Base-by-base conservation (phyloP, 2,329 filamentous ascomycete species). In the Penicillium sp. region DNA sequence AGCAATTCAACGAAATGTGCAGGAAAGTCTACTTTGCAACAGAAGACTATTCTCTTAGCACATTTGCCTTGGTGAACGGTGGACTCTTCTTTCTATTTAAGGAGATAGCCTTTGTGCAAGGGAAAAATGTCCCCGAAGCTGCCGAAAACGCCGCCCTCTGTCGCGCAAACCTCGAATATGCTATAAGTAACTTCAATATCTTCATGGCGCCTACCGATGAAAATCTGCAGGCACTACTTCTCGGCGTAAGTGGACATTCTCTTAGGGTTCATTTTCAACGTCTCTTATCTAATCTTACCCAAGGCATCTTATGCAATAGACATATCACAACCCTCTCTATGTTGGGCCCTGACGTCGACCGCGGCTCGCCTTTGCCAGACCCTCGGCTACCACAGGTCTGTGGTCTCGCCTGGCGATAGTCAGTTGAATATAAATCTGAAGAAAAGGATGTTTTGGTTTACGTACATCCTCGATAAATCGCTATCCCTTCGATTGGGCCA, bases 291-390 rank as follows among this genome's bases (percentile, higher is more conserved):
- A 28, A 24, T 26, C 7, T 16, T 40, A 35, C 4, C 45, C 38
- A 50, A 87, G 82, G 77, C 82, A 4, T 71, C 83, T n/a, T 83
- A 86, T 62, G 79, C 84, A 12, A 79, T 87, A 48, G 84, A 87
- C 59, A 76, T 81, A 14, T 84, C 83, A 3, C 82, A 83, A 40
- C 83, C 84, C 0, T 83, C 83, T 0, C 76, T 88, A 3, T 83
- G 82, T n/a, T 86, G 84, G 80, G 81, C 83, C n/a, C 72, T 88
- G 18, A 81, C 79, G 23, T 81, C 80, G 6, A 78, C 79, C 18
- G 85, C 84, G 0, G 80, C 81, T 12, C 78, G 82, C 52, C 74
- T 88, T 52, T 86, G 83, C 60, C 83, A 85, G 62, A 81, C 81
- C 0, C 78, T 86, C 3, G 85, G 85, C 3, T 86, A 83, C 59